Percentiles rank a stretch among this genome's conserved stretches.
Evolutionary conservation across 345 rosid genomes (phyloP).

Genomic region (Populus euphratica): DNA sequence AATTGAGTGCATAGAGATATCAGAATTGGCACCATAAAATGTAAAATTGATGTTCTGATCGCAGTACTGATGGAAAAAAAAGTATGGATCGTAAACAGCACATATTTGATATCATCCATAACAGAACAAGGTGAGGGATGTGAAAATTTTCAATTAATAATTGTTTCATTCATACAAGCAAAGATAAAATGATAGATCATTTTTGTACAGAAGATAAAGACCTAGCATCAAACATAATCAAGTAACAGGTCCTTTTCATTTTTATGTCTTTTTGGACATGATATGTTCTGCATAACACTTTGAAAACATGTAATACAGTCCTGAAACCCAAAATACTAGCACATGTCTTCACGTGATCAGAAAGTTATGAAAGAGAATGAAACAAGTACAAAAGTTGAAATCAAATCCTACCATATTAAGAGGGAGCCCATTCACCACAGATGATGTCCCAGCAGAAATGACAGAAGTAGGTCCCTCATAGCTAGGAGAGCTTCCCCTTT

Average conservation of each 20-base stretch:
- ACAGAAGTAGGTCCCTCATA: constrained; percentile 47
- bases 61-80: neutral
- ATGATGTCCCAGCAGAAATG: constrained; percentile 37
- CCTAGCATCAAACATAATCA: neutral
- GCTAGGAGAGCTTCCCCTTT: constrained; percentile 61
- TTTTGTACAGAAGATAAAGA: neutral
- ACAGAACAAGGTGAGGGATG: neutral
- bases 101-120: neutral
- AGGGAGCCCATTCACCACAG: constrained; percentile 42
- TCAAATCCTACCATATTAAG: constrained; percentile 45
- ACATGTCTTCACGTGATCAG: neutral
- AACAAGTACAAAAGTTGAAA: neutral
- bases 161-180: neutral
- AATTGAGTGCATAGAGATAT: too few relatives aligned
- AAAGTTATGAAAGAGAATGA: neutral
- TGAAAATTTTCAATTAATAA: neutral
- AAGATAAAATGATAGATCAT: neutral
- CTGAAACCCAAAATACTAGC: neutral
- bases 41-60: neutral
- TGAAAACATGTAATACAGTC: neutral
- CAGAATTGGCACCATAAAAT: neutral
- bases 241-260: neutral
- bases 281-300: neutral
- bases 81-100: neutral
- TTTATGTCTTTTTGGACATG: neutral